These are phyloP conservation scores for Rosa rugosa DNA, from an alignment of 306 rosid genomes.

Conservation along the genomic window DNA sequence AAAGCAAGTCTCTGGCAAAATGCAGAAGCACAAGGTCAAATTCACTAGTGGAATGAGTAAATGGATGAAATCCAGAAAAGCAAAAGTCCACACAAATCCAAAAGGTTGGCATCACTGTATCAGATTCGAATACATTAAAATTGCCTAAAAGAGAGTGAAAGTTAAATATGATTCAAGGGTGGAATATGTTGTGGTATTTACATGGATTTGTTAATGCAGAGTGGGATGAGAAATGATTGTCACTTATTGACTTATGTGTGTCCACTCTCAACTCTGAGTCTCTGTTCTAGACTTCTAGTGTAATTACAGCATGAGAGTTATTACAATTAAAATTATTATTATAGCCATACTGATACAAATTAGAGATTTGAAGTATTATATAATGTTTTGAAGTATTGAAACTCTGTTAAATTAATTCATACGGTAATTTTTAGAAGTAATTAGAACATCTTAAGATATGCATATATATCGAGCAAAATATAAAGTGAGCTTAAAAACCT, in stretches of 20 bases:
- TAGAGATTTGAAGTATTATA: too few relatives aligned
- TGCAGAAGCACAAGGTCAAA: neutral
- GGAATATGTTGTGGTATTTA: neutral
- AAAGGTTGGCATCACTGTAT: neutral
- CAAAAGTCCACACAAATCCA: neutral
- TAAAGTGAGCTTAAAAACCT: slow-evolving; percentile 3
- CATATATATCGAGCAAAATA: neutral
- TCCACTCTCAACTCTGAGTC: neutral
- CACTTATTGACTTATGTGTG: slow-evolving; percentile 3
- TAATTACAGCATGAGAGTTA: neutral
- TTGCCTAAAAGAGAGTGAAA: slow-evolving; percentile 1
- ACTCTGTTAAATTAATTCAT: neutral
- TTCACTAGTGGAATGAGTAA: neutral
- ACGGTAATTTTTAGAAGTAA: neutral
- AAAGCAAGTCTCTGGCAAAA: neutral
- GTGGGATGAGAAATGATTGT: slow-evolving; percentile 22
- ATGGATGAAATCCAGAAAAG: neutral
- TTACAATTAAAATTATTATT: neutral
- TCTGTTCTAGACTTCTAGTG: neutral
- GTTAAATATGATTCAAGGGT: slow-evolving; percentile 5
- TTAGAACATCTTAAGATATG: neutral
- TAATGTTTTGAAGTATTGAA: neutral
- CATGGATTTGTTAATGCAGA: slow-evolving; percentile 1
- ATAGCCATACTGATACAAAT: neutral
- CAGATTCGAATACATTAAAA: slow-evolving; percentile 4